phyloP scores from a whole-genome alignment of 164 flowering plant species.

The Echeveria elegans region DNA sequence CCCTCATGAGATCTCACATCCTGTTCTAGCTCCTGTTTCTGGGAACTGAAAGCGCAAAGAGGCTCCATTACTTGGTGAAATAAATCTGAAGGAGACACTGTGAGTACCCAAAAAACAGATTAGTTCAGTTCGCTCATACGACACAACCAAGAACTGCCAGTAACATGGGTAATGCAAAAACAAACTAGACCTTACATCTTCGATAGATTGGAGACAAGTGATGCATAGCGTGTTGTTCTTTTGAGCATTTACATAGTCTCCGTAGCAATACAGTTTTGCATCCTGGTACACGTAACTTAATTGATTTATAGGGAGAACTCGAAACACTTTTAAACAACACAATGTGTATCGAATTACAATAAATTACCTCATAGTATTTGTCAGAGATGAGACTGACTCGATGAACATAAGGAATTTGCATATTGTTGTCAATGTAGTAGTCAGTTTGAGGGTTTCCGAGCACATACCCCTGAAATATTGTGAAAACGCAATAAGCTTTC shows the following conservation, averaged over 20 bases:
- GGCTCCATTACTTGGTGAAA: constrained; percentile 20
- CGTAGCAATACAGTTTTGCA: constrained; percentile 23
- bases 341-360: neutral
- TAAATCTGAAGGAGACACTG: constrained; percentile 16
- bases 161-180: neutral
- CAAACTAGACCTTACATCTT: constrained; percentile 8
- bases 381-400: constrained; percentile 40
- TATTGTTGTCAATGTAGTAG: constrained; percentile 11
- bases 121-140: neutral
- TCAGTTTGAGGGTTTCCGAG: constrained; percentile 37
- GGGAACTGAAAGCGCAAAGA: constrained; percentile 13
- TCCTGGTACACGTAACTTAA: constrained; percentile 12
- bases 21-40: constrained; percentile 6
- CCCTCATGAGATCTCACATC: constrained; percentile 11
- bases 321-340: neutral
- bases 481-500: neutral
- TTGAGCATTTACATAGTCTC: constrained; percentile 21
- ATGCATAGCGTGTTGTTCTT: constrained; percentile 18
- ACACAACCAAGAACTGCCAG: neutral
- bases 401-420: constrained; percentile 26
- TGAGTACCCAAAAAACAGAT: neutral
- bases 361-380: constrained; percentile 34
- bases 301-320: neutral
- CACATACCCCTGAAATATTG: constrained; percentile 33
- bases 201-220: constrained; percentile 14